Evolutionary conservation across 176 grass and related monocot species (phyloP).

Genomic region (Zea mays): Zm-B73-REFERENCE-NAM-5.0 NC_050098.1:177037501-177038000

Average conservation of each 20-base stretch:
- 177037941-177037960: conserved; percentile 45
- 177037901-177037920: conserved; percentile 39
- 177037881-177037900: conserved; percentile 13
- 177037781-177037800: conserved; percentile 76
- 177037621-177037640: conserved; percentile 81
- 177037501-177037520: neutral
- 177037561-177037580: neutral
- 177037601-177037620: conserved; percentile 64
- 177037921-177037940: conserved; percentile 78
- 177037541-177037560: neutral
- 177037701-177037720: conserved; percentile 60
- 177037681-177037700: conserved; percentile 74
- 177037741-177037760: conserved; percentile 62
- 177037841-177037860: neutral
- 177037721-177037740: conserved; percentile 75
- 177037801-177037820: conserved; percentile 84
- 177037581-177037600: conserved; percentile 62
- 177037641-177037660: conserved; percentile 66
- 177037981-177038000: conserved; percentile 67
- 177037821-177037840: conserved; percentile 23
- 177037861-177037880: neutral
- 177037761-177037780: conserved; percentile 70
- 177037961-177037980: conserved; percentile 60
- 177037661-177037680: conserved; percentile 73
- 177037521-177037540: neutral